These are phyloP conservation scores for Leishmania arabica DNA, from an alignment of 208 protist species.

Conservation along the genomic window DNA sequence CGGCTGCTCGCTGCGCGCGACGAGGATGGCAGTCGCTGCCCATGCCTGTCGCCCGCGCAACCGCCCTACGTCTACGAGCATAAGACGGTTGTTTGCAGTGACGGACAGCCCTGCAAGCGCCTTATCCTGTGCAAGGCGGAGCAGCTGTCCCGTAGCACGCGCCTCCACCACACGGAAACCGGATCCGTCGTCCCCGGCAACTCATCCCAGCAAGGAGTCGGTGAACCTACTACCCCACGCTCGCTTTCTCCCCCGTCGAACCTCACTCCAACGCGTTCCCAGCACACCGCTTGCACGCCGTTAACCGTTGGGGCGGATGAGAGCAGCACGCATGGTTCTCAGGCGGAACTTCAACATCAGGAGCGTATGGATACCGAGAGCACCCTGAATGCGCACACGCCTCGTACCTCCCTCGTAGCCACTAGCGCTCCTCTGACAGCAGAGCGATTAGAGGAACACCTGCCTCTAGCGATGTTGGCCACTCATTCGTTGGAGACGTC, in stretches of 20 bases:
- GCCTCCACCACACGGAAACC: background rate
- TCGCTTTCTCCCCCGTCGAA: background rate
- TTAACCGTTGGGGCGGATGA: background rate
- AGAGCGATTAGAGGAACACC: background rate
- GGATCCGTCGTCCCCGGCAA: background rate
- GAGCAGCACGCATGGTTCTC: background rate
- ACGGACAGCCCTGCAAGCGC: conserved; percentile 7
- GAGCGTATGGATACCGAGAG: background rate
- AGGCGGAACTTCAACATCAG: background rate
- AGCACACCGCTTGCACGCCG: background rate
- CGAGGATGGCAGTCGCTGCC: background rate
- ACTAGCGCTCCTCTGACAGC: background rate
- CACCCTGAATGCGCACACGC: no score
- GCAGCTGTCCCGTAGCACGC: background rate
- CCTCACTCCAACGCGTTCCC: background rate
- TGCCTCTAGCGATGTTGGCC: background rate
- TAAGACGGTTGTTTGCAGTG: conserved; percentile 7
- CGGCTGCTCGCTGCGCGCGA: background rate
- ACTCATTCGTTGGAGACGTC: background rate
- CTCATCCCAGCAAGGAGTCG: background rate
- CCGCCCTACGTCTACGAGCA: conserved; percentile 2
- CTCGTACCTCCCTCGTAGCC: background rate
- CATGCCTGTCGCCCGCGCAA: background rate
- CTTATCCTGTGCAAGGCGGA: conserved; percentile 5
- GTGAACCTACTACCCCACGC: background rate